Evolutionary conservation across 2,329 filamentous ascomycete species (phyloP).

Genomic region (Botrytis fragariae): DNA sequence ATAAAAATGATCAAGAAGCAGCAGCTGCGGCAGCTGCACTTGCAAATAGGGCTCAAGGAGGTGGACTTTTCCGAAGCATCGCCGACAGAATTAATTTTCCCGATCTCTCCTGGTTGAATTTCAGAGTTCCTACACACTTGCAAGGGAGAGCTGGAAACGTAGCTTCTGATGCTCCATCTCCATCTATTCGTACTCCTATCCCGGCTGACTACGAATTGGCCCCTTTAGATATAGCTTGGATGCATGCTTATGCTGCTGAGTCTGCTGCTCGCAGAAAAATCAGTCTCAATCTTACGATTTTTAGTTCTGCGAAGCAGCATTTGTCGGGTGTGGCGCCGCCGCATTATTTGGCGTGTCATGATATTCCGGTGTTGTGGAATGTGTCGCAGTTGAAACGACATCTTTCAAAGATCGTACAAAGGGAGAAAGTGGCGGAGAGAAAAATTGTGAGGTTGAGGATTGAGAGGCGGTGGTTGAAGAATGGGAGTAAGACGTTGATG

Average conservation of each 20-base stretch:
- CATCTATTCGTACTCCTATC: too few relatives aligned
- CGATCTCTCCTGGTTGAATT: neutral
- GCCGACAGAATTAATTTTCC: neutral
- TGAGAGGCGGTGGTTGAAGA: neutral
- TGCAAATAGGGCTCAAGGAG: too few relatives aligned
- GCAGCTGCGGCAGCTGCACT: neutral
- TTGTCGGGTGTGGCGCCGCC: neutral
- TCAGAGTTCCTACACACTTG: neutral
- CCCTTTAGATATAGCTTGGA: neutral
- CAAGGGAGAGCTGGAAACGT: neutral
- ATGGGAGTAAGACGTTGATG: neutral
- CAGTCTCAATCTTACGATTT: neutral
- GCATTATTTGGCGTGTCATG: neutral
- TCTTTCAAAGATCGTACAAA: neutral
- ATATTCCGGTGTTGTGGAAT: neutral
- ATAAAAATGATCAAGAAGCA: neutral
- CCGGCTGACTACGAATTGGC: neutral
- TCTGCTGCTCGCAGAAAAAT: neutral
- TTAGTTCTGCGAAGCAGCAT: neutral
- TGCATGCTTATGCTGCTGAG: neutral
- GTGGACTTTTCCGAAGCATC: neutral
- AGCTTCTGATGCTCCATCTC: neutral
- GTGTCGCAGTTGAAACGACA: neutral
- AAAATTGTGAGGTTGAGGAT: neutral
- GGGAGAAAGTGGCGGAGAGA: neutral